Base-by-base conservation (phyloP, 2,329 filamentous ascomycete genomes). In the Simplicillium sp. region DNA sequence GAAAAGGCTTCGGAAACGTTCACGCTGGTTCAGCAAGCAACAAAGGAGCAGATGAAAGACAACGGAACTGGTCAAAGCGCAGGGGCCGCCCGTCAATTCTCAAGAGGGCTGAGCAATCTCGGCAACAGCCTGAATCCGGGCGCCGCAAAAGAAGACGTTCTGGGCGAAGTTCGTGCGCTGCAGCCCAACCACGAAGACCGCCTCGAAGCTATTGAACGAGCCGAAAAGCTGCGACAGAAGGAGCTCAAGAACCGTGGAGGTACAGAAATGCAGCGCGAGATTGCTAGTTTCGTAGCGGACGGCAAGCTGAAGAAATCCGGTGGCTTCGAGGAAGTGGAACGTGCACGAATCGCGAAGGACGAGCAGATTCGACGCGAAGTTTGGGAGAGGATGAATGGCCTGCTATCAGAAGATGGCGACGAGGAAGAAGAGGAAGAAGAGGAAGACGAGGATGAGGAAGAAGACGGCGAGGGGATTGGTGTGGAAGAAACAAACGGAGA, bases 1-100 rank as follows among this genome's bases (percentile, higher is more conserved):
- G 89, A 97, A 58, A 96, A 97, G 66, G 89, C 90, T 1, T 80
- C 82, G 1, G 84, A 94, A 61, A 97, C 92, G 0, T 95, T 98
- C 56, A 84, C 87, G 17, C 76, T 98, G 1, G 92, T 98, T 13
- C 92, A 98, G 63, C 85, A 97, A 64, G 92, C 92, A 8, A 97
- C 89, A n/a, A 95, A 94, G 65, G 88, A 97, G 64, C 92, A 98
- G 59, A 85, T 94, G 63, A 87, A 94, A 58, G 82, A 84, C 45
- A 75, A 67, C 37, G 75, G 76, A 38, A 74, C 75, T 6, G 62
- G 64, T 4, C 60, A 60, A 32, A 68, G 70, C 37, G 65, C 66
- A 11, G 68, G 65, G 36, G 70, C 70, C 5, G 77, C 76, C 14
- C 61, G 73, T 7, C 70, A 72, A 38, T 73, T 80, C 48, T 74